Evolutionary conservation across 2,329 filamentous ascomycete species (phyloP), one percentile per base, ranked within the genome.

Genomic region (Epichloe sibirici): DNA sequence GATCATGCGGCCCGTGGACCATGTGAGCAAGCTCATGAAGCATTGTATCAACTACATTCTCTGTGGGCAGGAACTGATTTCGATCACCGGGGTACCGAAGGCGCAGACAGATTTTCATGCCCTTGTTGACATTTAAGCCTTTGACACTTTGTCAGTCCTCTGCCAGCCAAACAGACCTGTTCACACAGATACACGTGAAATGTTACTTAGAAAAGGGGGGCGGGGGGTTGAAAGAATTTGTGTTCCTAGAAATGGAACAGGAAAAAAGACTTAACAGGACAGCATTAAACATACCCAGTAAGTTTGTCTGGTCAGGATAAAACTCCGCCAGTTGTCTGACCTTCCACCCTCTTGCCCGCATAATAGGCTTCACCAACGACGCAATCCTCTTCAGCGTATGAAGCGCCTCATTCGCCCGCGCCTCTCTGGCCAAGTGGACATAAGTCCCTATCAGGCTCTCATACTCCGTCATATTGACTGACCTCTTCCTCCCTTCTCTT

Each of bases 11-110:
- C 0, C 88, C 89, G 66, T 85, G 82, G 11, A 89, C 79, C 58
- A 86, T 95, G 63, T 97, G 91, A n/a, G 82, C 84, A 3, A 97
- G 79, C 73, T 97, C 91, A 65, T 97, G 91, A 21, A 97, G 80
- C 82, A 97, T 86, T 0, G 91, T 97, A 66, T 96, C 90, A 44
- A 89, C 76, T 7, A 95, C 77, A 57, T 86, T 74, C 63, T 96
- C 89, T 53, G 90, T 71, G 1, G 86, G 83, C 21, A 95, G 68
- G 62, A 97, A 97, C 60, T 88, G 83, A 40, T 74, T 81, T 9
- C 79, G 76, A 64, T 95, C 88, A 60, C 79, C 75, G 5, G 86
- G 74, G 66, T 93, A 85, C 52, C 91, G 83, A 54, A 97, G 72
- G 44, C 91, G 82, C 23, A 97, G 74, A 57, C 88, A 86, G 58